Conservation (phyloP, 2,329 filamentous ascomycete genomes). For the Beauveria rudraprayagi region DNA sequence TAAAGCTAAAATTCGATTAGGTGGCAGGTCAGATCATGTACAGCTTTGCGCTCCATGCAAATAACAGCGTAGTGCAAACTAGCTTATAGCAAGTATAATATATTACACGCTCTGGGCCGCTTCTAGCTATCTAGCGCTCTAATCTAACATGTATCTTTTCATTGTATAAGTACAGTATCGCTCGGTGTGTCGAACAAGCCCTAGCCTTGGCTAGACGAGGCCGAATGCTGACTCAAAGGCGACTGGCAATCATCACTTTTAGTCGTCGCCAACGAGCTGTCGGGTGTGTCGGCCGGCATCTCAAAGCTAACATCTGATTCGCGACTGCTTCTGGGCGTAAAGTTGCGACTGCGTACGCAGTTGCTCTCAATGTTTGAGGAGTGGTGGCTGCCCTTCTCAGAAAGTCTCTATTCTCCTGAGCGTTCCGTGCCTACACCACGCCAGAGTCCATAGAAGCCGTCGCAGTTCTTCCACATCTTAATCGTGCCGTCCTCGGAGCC, state of each 20-base stretch:
- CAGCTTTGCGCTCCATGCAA: too few species aligned
- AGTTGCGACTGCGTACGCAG: conserved; percentile 2
- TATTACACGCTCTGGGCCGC: conserved; percentile 9
- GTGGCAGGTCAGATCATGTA: too few species aligned
- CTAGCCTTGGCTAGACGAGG: background rate
- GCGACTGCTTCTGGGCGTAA: conserved; percentile 7
- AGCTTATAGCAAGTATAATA: background rate
- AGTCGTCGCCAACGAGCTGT: conserved; percentile 9
- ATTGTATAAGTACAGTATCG: conserved; percentile 4
- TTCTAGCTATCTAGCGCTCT: conserved; percentile 11
- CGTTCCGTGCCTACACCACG: conserved; percentile 39
- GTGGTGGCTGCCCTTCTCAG: conserved; percentile 1
- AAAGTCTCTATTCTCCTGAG: conserved; percentile 28
- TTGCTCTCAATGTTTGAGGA: background rate
- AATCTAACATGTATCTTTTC: conserved; percentile 10
- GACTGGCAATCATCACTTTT: conserved; percentile 10
- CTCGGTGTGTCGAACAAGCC: background rate
- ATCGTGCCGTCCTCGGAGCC: conserved; percentile 96
- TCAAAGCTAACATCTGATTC: conserved; percentile 11
- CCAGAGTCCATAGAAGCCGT: conserved; percentile 58
- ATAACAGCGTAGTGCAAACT: too few species aligned
- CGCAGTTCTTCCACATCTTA: conserved; percentile 75
- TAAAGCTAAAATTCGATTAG: too few species aligned
- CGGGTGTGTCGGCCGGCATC: conserved; percentile 1
- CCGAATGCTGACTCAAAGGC: conserved; percentile 3